These are phyloP conservation scores for Wickerhamiella allomyrinae DNA, from an alignment of 805 yeast species.

Conservation along the genomic window DNA sequence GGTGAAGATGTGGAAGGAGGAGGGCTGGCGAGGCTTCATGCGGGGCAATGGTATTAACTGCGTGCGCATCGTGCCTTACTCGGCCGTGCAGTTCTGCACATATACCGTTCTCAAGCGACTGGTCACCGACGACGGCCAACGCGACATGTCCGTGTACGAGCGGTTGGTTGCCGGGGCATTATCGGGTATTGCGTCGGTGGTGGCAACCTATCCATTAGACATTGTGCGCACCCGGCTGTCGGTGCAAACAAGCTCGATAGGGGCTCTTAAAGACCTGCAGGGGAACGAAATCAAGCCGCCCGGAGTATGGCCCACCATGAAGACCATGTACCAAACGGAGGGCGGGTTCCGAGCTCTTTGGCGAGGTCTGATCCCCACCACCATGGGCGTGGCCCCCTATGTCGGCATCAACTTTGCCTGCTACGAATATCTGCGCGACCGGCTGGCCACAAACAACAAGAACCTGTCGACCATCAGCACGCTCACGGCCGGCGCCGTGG, in stretches of 20 bases:
- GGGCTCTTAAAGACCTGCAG: constrained; percentile 10
- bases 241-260: constrained; percentile 64
- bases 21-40: constrained; percentile 81
- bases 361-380: constrained; percentile 80
- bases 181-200: constrained; percentile 69
- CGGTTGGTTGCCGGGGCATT: constrained; percentile 63
- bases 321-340: constrained; percentile 50
- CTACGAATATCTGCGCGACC: constrained; percentile 64
- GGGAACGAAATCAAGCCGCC: constrained; percentile 37
- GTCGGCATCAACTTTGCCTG: constrained; percentile 86
- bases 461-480: constrained; percentile 37
- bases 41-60: constrained; percentile 88
- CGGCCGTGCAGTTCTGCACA: constrained; percentile 85
- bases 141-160: constrained; percentile 31
- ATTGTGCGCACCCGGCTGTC: constrained; percentile 79
- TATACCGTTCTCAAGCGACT: constrained; percentile 39
- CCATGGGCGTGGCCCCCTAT: constrained; percentile 89
- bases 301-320: constrained; percentile 47
- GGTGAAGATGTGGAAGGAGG: constrained; percentile 66
- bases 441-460: constrained; percentile 25
- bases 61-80: constrained; percentile 79
- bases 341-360: constrained; percentile 73
- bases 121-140: constrained; percentile 19
- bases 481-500: constrained; percentile 63
- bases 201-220: constrained; percentile 84